Evolutionary conservation across 495 filamentous ascomycete genomes (phyloP).

Genomic region (Aspergillus incahuasiensis): DNA sequence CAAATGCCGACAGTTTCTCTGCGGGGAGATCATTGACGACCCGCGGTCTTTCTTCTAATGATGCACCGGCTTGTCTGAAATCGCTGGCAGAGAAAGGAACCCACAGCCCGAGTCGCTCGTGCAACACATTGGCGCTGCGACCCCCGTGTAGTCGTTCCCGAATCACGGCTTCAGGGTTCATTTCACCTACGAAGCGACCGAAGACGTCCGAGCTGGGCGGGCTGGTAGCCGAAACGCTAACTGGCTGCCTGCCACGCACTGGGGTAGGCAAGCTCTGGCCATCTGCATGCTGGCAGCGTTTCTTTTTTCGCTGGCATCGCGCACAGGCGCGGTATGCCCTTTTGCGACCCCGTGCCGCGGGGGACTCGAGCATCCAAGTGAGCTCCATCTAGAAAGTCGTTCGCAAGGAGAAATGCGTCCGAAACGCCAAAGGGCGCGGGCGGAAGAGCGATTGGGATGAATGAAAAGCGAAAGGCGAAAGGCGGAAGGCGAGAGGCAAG

Average conservation of each 20-base stretch:
- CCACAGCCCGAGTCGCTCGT: too few species aligned
- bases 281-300: slow-evolving; percentile 30
- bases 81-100: too few species aligned
- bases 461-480: too few species aligned
- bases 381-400: slow-evolving; percentile 37
- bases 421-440: too few species aligned
- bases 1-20: too few species aligned
- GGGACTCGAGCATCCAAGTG: slow-evolving; percentile 36
- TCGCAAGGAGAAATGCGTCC: too few species aligned
- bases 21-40: slow-evolving; percentile 39
- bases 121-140: slow-evolving; percentile 31
- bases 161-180: slow-evolving; percentile 47
- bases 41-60: slow-evolving; percentile 34
- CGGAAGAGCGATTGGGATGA: too few species aligned
- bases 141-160: slow-evolving; percentile 33
- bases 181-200: slow-evolving; percentile 38
- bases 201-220: too few species aligned
- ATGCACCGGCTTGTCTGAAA: slow-evolving; percentile 26
- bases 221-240: too few species aligned
- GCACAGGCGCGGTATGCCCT: slow-evolving; percentile 34
- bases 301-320: slow-evolving; percentile 35
- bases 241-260: too few species aligned
- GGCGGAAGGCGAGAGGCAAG: too few species aligned
- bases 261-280: too few species aligned
- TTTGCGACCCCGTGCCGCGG: slow-evolving; percentile 31